Evolutionary conservation across 345 rosid genomes (phyloP).

Genomic region (thale cress (Arabidopsis thaliana)): TAIR10.1 NC_003070.9:27043501-27044000

Average conservation of each 20-base stretch:
- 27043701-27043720: slow-evolving; percentile 3
- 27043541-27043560: background rate
- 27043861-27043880: slow-evolving; percentile 9
- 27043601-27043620: slow-evolving; percentile 8
- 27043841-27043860: slow-evolving; percentile 10
- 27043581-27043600: slow-evolving; percentile 12
- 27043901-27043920: slow-evolving; percentile 21
- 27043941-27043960: background rate
- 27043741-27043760: slow-evolving; percentile 9
- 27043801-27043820: slow-evolving; percentile 5
- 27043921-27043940: slow-evolving; percentile 19
- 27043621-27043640: background rate
- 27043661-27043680: slow-evolving; percentile 8
- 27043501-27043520: slow-evolving; percentile 13
- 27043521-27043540: background rate
- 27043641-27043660: slow-evolving; percentile 20
- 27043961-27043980: background rate
- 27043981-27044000: background rate
- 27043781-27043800: background rate
- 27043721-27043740: slow-evolving; percentile 15
- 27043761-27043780: background rate
- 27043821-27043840: background rate
- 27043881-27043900: slow-evolving; percentile 30
- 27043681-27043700: slow-evolving; percentile 22
- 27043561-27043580: slow-evolving; percentile 21